A percentile compares a stretch with the other conserved stretches of the same genome.
Evolutionary conservation across 129 eudicot genomes (phyloP).

Genomic region (Artemisia argyi): DNA sequence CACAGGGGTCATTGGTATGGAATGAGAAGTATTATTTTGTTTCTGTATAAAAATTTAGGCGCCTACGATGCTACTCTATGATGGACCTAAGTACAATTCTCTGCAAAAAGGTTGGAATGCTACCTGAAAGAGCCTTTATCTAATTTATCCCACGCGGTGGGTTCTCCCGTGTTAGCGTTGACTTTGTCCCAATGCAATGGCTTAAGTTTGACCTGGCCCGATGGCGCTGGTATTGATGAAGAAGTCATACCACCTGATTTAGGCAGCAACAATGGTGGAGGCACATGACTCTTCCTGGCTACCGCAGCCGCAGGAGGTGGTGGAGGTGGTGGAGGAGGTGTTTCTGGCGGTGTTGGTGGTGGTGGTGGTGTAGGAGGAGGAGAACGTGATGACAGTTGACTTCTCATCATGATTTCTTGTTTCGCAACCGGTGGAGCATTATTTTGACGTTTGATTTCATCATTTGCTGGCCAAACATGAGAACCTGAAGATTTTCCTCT

Average conservation of each 20-base stretch:
- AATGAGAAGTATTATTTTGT: background rate
- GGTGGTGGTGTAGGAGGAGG: slow-evolving; percentile 39
- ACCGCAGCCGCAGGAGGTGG: slow-evolving; percentile 51
- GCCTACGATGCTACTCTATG: slow-evolving; percentile 3
- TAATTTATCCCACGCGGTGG: slow-evolving; percentile 86
- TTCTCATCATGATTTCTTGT: slow-evolving; percentile 30
- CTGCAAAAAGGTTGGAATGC: slow-evolving; percentile 3
- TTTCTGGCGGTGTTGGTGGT: slow-evolving; percentile 31
- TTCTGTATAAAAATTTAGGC: background rate
- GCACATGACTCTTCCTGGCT: slow-evolving; percentile 30
- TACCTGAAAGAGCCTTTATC: slow-evolving; percentile 85
- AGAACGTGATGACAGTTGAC: slow-evolving; percentile 32
- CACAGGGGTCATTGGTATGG: background rate
- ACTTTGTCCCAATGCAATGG: slow-evolving; percentile 97
- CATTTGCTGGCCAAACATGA: slow-evolving; percentile 44
- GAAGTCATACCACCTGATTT: slow-evolving; percentile 38
- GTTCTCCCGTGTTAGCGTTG: slow-evolving; percentile 64
- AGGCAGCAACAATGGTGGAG: slow-evolving; percentile 50
- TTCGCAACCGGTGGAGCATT: slow-evolving; percentile 27
- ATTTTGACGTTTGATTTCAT: slow-evolving; percentile 25
- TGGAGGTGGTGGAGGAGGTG: slow-evolving; percentile 39
- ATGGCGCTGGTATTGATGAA: slow-evolving; percentile 51
- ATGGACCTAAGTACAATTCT: background rate
- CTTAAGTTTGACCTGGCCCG: slow-evolving; percentile 68
- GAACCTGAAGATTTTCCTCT: slow-evolving; percentile 76